A percentile compares a stretch with the other conserved stretches of the same genome.
These are phyloP conservation scores for Candida bentonensis DNA, from an alignment of 805 yeast genomes.

Conservation along the genomic window DNA sequence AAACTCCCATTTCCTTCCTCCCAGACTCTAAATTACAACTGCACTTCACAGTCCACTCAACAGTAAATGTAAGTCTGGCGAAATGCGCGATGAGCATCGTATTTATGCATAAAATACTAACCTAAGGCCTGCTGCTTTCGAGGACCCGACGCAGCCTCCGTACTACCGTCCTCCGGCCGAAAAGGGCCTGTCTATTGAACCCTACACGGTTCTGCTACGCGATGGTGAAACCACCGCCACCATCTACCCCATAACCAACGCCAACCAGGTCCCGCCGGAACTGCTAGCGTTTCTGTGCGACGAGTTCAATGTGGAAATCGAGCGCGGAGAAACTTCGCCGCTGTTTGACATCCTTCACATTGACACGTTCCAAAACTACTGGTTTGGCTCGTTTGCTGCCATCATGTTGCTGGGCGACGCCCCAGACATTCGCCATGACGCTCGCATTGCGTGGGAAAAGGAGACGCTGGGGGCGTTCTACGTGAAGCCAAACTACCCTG, in stretches of 20 bases:
- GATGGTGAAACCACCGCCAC: constrained; percentile 92
- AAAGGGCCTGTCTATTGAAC: constrained; percentile 30
- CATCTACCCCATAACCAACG: constrained; percentile 65
- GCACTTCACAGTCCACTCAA: not conserved
- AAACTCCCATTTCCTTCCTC: too few species aligned
- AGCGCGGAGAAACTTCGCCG: constrained; percentile 76
- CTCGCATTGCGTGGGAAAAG: constrained; percentile 50
- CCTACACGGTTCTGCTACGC: constrained; percentile 64
- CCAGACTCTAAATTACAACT: constrained; percentile 1
- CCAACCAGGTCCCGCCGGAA: constrained; percentile 61
- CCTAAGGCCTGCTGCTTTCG: constrained; percentile 33
- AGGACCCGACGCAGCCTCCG: constrained; percentile 35
- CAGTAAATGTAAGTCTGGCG: constrained; percentile 1
- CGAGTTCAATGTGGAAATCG: constrained; percentile 87
- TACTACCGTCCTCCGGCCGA: constrained; percentile 30
- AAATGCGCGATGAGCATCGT: not conserved
- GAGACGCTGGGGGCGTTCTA: constrained; percentile 82
- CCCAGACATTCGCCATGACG: constrained; percentile 19
- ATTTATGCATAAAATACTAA: not conserved
- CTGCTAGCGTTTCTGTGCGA: constrained; percentile 71
- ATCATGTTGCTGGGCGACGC: constrained; percentile 64
- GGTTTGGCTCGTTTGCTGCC: constrained; percentile 86
- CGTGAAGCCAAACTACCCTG: constrained; percentile 82
- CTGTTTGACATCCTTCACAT: constrained; percentile 66
- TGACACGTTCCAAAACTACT: constrained; percentile 65